These are phyloP conservation scores for Sphenostylis stenocarpa DNA, from an alignment of 306 rosid species.

Conservation along the genomic window DNA sequence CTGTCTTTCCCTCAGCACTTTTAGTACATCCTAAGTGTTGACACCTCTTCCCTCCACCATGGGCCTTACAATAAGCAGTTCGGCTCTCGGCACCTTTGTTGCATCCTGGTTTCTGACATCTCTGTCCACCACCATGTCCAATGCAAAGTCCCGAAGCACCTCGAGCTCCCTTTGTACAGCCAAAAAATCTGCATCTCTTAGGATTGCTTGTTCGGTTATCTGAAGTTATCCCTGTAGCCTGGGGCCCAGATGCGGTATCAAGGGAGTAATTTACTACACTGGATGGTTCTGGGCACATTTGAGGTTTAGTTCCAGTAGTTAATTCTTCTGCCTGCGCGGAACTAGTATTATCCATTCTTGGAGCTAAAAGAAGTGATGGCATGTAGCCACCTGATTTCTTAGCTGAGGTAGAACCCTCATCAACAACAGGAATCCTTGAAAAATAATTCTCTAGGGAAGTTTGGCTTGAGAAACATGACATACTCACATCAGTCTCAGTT, in stretches of 20 bases:
- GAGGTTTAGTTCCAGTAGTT: slow-evolving; percentile 44
- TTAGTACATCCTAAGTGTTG: slow-evolving; percentile 89
- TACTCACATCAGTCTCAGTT: slow-evolving; percentile 50
- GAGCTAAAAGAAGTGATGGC: slow-evolving; percentile 93
- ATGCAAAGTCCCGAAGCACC: slow-evolving; percentile 98
- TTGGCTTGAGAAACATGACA: slow-evolving; percentile 47
- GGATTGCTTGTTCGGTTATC: slow-evolving; percentile 56
- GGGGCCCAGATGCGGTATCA: slow-evolving; percentile 51
- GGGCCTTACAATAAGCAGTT: slow-evolving; percentile 96
- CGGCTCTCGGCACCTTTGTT: slow-evolving; percentile 98
- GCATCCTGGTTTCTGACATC: slow-evolving; percentile 97
- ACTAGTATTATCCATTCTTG: slow-evolving; percentile 53
- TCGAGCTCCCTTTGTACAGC: slow-evolving; percentile 87
- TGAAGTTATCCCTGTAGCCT: slow-evolving; percentile 46
- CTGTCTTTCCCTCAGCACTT: slow-evolving; percentile 99
- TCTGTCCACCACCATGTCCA: slow-evolving; percentile 99
- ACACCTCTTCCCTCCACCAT: slow-evolving; percentile 98
- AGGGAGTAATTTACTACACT: slow-evolving; percentile 51
- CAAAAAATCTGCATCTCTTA: slow-evolving; percentile 70
- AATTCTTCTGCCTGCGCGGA: slow-evolving; percentile 47
- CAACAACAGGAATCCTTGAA: slow-evolving; percentile 63
- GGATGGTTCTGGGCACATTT: slow-evolving; percentile 51
- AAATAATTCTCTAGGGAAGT: slow-evolving; percentile 48
- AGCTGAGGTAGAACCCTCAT: slow-evolving; percentile 92
- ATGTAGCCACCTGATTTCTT: slow-evolving; percentile 91